Evolutionary conservation across 2,329 filamentous ascomycete species (phyloP), one percentile per base, ranked within the genome.

Genomic region (Colletotrichum orchidophilum): DNA sequence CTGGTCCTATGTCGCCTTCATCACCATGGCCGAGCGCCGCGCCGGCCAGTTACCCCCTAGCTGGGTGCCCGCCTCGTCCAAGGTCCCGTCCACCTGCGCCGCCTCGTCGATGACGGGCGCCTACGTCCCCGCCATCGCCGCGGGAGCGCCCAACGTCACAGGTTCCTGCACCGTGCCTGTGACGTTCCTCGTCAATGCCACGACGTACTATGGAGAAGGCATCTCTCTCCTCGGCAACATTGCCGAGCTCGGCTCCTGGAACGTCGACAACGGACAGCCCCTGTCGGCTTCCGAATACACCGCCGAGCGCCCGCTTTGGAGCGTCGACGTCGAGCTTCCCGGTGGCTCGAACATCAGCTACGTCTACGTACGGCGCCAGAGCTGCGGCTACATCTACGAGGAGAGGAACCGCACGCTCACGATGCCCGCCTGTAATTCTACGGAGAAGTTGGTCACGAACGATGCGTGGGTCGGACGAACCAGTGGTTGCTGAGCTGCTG

Each of bases 1-100:
- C n/a, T 87, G 85, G 86, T 87, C 85, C 6, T 87, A 86, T 68
- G 84, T 85, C 15, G 80, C 84, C 5, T 87, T 88, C 75, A 76
- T 88, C 53, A 85, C 84, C 2, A 83, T 84, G 75, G 76, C 78
- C 26, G 78, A 81, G 61, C 83, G 83, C 50, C 83, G 83, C 21
- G 76, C 77, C 0, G 78, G 78, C 15, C 75, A 79, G 39, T 78
- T 81, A 61, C 76, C 78, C 0, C 76, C 78, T 2, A 76, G 74
- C 71, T 80, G 78, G 75, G 72, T 76, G 21, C 75, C 74, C 18
- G 72, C 70, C 11, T 69, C 75, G 9, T 67, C 75, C 63, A 64
- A 76, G 2, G 60, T 79, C 3, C 78, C 82, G 0, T 39, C 74
- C 1, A 70, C 71, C 13, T 83, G 81, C 75, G 18, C 66, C 7